Conservation (phyloP, 129 eudicot species). For the Logfia minima region DNA sequence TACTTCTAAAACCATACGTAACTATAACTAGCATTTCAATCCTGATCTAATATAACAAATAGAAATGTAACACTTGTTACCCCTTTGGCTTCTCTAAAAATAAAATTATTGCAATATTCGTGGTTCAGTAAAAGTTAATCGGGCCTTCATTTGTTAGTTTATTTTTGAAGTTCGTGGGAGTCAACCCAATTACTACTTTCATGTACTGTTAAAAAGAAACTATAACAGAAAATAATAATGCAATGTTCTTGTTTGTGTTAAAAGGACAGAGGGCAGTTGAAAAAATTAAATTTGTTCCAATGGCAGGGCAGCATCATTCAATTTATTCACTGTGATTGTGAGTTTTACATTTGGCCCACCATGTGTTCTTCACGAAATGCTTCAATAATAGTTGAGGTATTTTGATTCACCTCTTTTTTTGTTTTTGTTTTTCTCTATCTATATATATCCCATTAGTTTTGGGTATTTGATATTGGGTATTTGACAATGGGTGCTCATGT, state of each 20-base stretch:
- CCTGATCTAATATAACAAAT: no score
- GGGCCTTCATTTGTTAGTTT: not conserved
- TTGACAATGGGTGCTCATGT: constrained; percentile 26
- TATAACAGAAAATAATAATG: constrained; percentile 12
- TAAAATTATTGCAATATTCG: no score
- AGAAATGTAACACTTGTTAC: no score
- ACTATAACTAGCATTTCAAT: no score
- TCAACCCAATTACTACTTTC: not conserved
- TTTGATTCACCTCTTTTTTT: not conserved
- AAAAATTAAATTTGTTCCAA: constrained; percentile 16
- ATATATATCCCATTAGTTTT: not conserved
- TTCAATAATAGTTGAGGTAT: constrained; percentile 6
- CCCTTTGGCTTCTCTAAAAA: no score
- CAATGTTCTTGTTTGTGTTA: constrained; percentile 9
- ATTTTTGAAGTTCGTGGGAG: not conserved
- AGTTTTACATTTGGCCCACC: constrained; percentile 35
- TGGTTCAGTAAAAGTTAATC: not conserved
- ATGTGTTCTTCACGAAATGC: constrained; percentile 27
- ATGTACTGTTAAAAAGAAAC: constrained; percentile 6
- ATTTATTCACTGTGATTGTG: constrained; percentile 3
- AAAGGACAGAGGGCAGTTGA: constrained; percentile 29
- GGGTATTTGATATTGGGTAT: constrained; percentile 3
- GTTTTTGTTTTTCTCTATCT: not conserved
- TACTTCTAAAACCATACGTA: no score
- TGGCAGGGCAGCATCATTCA: constrained; percentile 21